These are phyloP conservation scores for Papilionanthe hybrid DNA, from an alignment of 116 monocot species.

Conservation along the genomic window DNA sequence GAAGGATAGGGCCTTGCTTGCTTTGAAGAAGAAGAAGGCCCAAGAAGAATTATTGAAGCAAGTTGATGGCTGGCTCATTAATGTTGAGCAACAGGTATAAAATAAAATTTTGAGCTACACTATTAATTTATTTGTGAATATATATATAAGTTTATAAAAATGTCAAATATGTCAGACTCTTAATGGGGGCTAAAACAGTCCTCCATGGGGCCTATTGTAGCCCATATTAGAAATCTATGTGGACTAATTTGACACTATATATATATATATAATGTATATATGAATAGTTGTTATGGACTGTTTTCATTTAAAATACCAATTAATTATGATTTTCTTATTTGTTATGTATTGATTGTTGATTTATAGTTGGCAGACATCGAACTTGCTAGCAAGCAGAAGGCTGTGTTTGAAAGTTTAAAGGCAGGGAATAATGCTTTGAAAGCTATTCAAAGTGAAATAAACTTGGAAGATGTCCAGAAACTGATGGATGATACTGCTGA, in stretches of 20 bases:
- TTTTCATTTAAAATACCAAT: not conserved
- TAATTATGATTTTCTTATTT: not conserved
- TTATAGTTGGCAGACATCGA: slow-evolving; percentile 87
- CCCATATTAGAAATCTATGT: too few relatives aligned
- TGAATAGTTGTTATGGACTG: not conserved
- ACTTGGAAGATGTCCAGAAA: slow-evolving; percentile 90
- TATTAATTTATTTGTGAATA: not conserved
- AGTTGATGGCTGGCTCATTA: slow-evolving; percentile 84
- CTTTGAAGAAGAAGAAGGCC: slow-evolving; percentile 88
- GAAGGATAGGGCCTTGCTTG: slow-evolving; percentile 90
- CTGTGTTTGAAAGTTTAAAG: slow-evolving; percentile 92
- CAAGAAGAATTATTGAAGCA: slow-evolving; percentile 86
- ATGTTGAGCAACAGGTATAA: slow-evolving; percentile 91
- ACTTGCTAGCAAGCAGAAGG: slow-evolving; percentile 73
- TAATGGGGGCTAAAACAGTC: too few relatives aligned
- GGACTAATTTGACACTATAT: too few relatives aligned
- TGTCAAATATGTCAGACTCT: too few relatives aligned
- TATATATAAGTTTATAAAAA: not conserved
- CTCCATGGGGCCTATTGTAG: too few relatives aligned
- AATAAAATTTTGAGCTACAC: not conserved
- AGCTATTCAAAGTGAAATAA: slow-evolving; percentile 89
- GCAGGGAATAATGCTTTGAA: slow-evolving; percentile 80
- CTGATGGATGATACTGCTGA: slow-evolving; percentile 91
- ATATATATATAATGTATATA: not conserved
- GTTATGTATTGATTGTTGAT: slow-evolving; percentile 9